These are phyloP conservation scores for Simmondsia chinensis DNA, from an alignment of 148 eudicot species.

Conservation along the genomic window DNA sequence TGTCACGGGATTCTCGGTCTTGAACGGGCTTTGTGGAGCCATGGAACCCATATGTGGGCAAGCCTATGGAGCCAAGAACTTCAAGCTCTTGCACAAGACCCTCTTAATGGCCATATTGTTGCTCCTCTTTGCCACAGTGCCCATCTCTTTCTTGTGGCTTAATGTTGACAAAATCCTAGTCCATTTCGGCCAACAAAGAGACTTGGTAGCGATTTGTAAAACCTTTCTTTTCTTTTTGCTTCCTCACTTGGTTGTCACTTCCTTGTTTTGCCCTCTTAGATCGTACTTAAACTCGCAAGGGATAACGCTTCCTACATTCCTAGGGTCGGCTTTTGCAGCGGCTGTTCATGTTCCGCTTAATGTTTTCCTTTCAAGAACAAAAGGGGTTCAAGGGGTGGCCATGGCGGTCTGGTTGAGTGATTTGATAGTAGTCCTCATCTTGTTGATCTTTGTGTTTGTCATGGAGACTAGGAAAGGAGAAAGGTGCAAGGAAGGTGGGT, in stretches of 20 bases:
- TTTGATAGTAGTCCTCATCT: conserved; percentile 25
- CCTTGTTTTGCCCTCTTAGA: conserved; percentile 63
- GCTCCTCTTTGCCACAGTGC: conserved; percentile 36
- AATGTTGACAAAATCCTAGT: conserved; percentile 50
- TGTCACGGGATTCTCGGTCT: conserved; percentile 73
- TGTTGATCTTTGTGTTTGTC: conserved; percentile 23
- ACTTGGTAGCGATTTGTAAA: conserved; percentile 40
- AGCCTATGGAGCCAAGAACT: conserved; percentile 76
- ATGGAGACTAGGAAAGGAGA: conserved; percentile 37
- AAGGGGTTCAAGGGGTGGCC: conserved; percentile 63
- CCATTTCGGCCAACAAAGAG: conserved; percentile 57
- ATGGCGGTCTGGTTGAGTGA: conserved; percentile 71
- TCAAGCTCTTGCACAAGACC: conserved; percentile 69
- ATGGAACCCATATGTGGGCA: conserved; percentile 98
- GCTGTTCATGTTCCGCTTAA: conserved; percentile 61
- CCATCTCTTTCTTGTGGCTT: conserved; percentile 67
- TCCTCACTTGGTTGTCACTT: conserved; percentile 56
- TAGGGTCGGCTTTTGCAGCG: conserved; percentile 43
- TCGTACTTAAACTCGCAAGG: conserved; percentile 74
- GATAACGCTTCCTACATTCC: conserved; percentile 51
- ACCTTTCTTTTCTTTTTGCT: conserved; percentile 46
- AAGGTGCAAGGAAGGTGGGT: conserved; percentile 59
- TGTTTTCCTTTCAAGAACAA: conserved; percentile 36
- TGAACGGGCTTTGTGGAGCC: conserved; percentile 65
- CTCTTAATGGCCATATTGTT: conserved; percentile 53